phyloP scores from a whole-genome alignment of 768 basidiomycete species.

The Cantharellus cinnabarinus region DNA sequence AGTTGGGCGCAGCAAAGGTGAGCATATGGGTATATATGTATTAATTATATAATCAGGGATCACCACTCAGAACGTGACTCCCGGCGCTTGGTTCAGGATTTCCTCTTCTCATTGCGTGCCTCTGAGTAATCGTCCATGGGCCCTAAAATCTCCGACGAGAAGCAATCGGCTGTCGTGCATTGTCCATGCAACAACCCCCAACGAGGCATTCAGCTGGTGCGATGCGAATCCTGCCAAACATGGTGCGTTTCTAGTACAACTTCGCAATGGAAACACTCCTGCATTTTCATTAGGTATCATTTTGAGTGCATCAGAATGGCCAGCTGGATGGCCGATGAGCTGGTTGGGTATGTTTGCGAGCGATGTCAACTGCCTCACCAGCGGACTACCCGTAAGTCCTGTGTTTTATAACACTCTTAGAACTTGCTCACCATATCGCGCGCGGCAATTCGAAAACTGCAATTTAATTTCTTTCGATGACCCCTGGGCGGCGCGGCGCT shows the following conservation, averaged over 20 bases:
- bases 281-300: slow-evolving; percentile 43
- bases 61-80: no score
- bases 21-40: no score
- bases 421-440: no score
- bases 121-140: no score
- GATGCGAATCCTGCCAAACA: slow-evolving; percentile 46
- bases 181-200: slow-evolving; percentile 52
- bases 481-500: no score
- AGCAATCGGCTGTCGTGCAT: neutral
- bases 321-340: slow-evolving; percentile 49
- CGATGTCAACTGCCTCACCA: slow-evolving; percentile 22
- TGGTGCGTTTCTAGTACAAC: slow-evolving; percentile 29
- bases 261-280: slow-evolving; percentile 1
- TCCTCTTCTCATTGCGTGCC: no score
- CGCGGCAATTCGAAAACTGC: no score
- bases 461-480: no score
- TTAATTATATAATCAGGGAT: no score
- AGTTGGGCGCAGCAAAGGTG: no score
- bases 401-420: neutral
- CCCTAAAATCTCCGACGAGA: neutral
- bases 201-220: slow-evolving; percentile 67
- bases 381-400: slow-evolving; percentile 56
- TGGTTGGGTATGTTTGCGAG: slow-evolving; percentile 33
- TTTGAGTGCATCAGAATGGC: slow-evolving; percentile 52
- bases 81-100: no score